These are phyloP conservation scores for Yueomyces sp. DNA, from an alignment of 805 yeast genomes.

Conservation along the genomic window DNA sequence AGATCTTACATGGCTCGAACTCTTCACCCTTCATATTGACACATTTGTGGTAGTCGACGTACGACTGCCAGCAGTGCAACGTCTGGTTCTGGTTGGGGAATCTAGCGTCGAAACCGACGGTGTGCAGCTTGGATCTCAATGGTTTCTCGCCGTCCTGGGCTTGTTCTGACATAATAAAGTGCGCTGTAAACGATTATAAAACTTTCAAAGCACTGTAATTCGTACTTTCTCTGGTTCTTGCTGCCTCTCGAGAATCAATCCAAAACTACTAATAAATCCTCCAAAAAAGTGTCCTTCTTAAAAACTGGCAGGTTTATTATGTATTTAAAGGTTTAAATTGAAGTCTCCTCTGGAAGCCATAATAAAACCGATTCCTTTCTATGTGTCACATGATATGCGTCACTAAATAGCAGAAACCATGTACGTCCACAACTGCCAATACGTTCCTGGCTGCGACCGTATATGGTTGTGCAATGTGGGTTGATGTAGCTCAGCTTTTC, in stretches of 20 bases:
- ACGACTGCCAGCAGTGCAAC: conserved; percentile 95
- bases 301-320: too few species aligned
- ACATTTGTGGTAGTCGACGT: conserved; percentile 97
- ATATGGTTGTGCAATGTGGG: background rate
- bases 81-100: conserved; percentile 97
- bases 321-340: too few species aligned
- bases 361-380: background rate
- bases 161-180: conserved; percentile 7
- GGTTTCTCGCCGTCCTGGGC: conserved; percentile 10
- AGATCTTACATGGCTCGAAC: conserved; percentile 92
- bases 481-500: background rate
- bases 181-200: background rate
- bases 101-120: conserved; percentile 78
- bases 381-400: background rate
- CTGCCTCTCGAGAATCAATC: background rate
- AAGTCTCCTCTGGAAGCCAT: background rate
- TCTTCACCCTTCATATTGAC: conserved; percentile 95
- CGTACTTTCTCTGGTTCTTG: too few species aligned
- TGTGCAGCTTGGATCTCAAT: conserved; percentile 32
- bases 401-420: background rate
- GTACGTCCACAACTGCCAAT: too few species aligned
- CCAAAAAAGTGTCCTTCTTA: background rate
- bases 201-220: background rate
- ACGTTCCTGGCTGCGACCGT: background rate
- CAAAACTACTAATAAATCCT: background rate